A percentile compares a stretch with the other conserved stretches of the same genome.
Conservation (phyloP, 2,329 filamentous ascomycete genomes). For the Epichloe uncinata region DNA sequence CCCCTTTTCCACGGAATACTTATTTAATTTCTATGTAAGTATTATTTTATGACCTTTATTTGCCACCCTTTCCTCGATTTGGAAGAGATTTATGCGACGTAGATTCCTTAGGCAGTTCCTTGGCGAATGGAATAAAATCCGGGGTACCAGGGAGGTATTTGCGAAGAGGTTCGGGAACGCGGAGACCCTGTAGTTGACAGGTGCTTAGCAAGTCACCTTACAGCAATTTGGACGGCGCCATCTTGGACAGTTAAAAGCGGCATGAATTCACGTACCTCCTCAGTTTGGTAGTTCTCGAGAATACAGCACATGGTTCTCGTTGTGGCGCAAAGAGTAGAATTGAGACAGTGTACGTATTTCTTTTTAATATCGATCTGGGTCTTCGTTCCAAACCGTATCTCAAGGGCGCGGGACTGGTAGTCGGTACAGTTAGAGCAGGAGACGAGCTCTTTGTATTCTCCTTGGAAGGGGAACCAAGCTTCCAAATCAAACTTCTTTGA, state of each 20-base stretch:
- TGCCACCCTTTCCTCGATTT: conserved; percentile 19
- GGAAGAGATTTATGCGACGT: conserved; percentile 18
- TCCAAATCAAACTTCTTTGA: conserved; percentile 94
- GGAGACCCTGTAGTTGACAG: conserved; percentile 43
- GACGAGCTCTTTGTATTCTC: conserved; percentile 96
- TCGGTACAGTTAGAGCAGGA: conserved; percentile 97
- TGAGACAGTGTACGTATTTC: conserved; percentile 88
- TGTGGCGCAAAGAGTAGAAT: conserved; percentile 81
- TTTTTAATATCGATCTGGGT: conserved; percentile 71
- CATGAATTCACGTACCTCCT: conserved; percentile 40
- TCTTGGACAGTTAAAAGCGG: background rate
- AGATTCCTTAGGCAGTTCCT: conserved; percentile 66
- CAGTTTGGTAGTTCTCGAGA: conserved; percentile 92
- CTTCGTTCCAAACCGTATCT: conserved; percentile 85
- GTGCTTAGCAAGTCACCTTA: background rate
- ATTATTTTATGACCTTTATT: conserved; percentile 3
- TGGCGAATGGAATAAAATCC: conserved; percentile 78
- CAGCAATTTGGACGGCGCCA: background rate
- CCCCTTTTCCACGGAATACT: too few species aligned
- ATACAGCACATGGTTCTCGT: conserved; percentile 89
- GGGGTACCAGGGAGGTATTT: conserved; percentile 85
- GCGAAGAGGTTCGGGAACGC: conserved; percentile 68
- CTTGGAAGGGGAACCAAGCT: conserved; percentile 92
- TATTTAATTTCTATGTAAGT: too few species aligned
- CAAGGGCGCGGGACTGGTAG: conserved; percentile 87